Evolutionary conservation across 257 asterid genomes (phyloP).

Genomic region (Solanum tacnaense): DNA sequence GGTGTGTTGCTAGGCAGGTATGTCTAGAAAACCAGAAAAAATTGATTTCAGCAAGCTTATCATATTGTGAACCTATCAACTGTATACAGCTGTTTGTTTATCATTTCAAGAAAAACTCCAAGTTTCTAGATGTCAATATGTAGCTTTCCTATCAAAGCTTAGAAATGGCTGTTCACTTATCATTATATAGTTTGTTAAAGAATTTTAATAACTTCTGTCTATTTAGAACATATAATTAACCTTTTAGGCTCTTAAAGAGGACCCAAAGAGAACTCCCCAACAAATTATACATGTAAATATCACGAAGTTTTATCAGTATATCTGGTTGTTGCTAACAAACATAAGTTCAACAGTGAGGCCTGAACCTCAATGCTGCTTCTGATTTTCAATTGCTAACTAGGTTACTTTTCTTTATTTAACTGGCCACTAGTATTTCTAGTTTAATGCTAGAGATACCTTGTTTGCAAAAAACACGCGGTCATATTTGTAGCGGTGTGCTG

Average conservation of each 20-base stretch:
- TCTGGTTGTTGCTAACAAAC: neutral
- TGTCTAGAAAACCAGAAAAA: constrained; percentile 26
- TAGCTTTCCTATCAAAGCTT: neutral
- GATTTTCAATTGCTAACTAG: neutral
- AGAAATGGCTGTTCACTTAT: neutral
- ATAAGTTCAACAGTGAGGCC: neutral
- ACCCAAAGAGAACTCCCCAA: neutral
- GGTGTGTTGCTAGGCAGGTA: constrained; percentile 68
- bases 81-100: neutral
- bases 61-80: neutral
- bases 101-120: neutral
- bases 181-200: neutral
- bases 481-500: constrained; percentile 40
- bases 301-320: neutral
- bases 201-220: neutral
- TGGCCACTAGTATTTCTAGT: neutral
- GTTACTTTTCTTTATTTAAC: neutral
- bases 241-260: neutral
- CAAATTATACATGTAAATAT: neutral
- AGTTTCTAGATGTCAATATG: neutral
- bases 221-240: neutral
- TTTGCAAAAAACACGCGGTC: constrained; percentile 69
- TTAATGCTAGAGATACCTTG: constrained; percentile 35
- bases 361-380: neutral
- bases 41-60: neutral